Conservation (phyloP, 2,329 filamentous ascomycete genomes). For the Coniochaeta prunicola region DNA sequence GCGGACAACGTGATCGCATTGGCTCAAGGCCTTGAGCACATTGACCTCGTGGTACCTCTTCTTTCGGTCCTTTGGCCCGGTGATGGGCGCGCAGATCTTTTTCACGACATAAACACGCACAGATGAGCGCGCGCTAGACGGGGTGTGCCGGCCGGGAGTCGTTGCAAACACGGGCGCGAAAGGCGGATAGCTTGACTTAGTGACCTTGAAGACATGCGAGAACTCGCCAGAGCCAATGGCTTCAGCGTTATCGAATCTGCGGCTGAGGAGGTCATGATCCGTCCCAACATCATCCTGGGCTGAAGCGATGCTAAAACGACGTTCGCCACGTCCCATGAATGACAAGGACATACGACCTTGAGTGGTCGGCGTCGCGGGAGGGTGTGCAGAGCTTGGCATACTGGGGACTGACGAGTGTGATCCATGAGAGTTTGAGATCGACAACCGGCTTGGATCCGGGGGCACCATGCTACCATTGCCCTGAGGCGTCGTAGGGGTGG, state of each 20-base stretch:
- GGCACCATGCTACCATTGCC: slow-evolving; percentile 59
- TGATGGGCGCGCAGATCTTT: slow-evolving; percentile 76
- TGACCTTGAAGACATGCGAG: slow-evolving; percentile 82
- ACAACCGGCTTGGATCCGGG: slow-evolving; percentile 74
- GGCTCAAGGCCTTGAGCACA: slow-evolving; percentile 67
- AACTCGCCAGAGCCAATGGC: slow-evolving; percentile 85
- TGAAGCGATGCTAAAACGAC: slow-evolving; percentile 24
- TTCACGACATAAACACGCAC: slow-evolving; percentile 79
- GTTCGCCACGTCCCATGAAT: slow-evolving; percentile 47
- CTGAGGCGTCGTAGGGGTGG: slow-evolving; percentile 68
- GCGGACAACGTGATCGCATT: slow-evolving; percentile 78
- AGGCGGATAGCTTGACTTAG: slow-evolving; percentile 19
- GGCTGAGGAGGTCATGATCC: slow-evolving; percentile 48
- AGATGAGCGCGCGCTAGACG: slow-evolving; percentile 45
- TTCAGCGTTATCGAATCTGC: slow-evolving; percentile 75
- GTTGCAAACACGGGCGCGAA: slow-evolving; percentile 25
- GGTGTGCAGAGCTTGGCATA: slow-evolving; percentile 32
- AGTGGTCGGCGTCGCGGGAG: slow-evolving; percentile 77
- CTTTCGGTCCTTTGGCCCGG: slow-evolving; percentile 72
- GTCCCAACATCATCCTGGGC: slow-evolving; percentile 50
- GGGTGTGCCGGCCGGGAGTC: slow-evolving; percentile 35
- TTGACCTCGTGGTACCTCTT: slow-evolving; percentile 78
- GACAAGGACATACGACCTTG: slow-evolving; percentile 44
- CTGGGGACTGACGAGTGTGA: slow-evolving; percentile 18
- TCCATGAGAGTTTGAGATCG: slow-evolving; percentile 60